Evolutionary conservation across 768 basidiomycete genomes (phyloP), one percentile per base, ranked within the genome.

Genomic region (Lactifluus volemus): DNA sequence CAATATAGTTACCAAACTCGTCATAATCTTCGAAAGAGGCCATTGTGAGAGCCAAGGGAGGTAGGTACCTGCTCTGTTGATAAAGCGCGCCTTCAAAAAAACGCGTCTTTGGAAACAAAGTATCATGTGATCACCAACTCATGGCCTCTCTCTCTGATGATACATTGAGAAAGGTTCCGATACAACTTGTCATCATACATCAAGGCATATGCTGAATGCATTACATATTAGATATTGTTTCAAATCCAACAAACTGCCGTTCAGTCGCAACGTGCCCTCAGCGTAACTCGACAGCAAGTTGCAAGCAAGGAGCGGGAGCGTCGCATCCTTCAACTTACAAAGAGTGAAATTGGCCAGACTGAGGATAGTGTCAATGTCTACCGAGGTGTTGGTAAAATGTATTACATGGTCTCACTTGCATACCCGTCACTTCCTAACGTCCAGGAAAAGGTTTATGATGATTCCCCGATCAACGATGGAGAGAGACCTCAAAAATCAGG

Each of bases 1-100:
- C 95, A 71, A 98, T 95, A 75, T 98, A 97, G 80, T 97, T 98
- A 67, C 94, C 95, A 70, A 96, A 96, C 76, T 98, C 90, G 69
- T 92, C 89, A 69, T 92, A 92, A 71, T 92, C 89, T 67, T 91
- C 80, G 61, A 81, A 75, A 32, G 82, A 84, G 44, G 78, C 81
- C 82, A 84, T 84, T 50, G 55, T 65, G 41, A 2, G 19, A 45
- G 38, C 11, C 14, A 14, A 39, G 38, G 5, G 41, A 17, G 41
- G 12, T 9, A 21, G 34, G 48, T 12, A 19, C 14, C 42, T 32
- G 32, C 3, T 9, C 32, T 34, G 32, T 34, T 34, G 32, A 34
- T 34, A 12, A 11, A 10, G 38, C 38, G 25, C 25, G 25, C 25
- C 25, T 25, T 25, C 25, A 25, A n/a, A 21, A 49, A 51, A 56